Percentiles rank a stretch among this genome's conserved stretches.
Evolutionary conservation across 2,329 filamentous ascomycete species (phyloP).

Genomic region (Clonostachys rhizophaga): DNA sequence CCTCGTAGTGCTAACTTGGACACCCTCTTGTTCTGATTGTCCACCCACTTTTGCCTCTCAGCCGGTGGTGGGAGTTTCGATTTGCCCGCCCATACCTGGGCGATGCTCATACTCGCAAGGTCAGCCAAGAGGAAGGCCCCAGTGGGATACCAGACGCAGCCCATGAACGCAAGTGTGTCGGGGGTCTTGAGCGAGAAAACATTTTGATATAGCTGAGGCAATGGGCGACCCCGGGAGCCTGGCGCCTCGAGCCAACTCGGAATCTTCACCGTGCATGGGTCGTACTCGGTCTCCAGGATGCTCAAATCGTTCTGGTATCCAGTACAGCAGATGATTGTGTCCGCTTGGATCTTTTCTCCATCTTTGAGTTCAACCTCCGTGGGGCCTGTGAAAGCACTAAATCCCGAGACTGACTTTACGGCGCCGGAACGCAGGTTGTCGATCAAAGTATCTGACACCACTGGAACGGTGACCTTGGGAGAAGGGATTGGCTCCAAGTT

Average conservation of each 20-base stretch:
- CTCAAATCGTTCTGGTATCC: constrained; percentile 24
- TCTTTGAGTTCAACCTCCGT: constrained; percentile 18
- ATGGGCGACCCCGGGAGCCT: constrained; percentile 15
- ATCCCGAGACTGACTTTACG: constrained; percentile 21
- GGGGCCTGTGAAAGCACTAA: constrained; percentile 13
- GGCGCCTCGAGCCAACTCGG: constrained; percentile 12
- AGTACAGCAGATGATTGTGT: constrained; percentile 24
- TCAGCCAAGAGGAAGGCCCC: constrained; percentile 30
- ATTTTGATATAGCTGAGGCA: constrained; percentile 34
- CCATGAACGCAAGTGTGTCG: constrained; percentile 36
- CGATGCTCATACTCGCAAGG: constrained; percentile 33
- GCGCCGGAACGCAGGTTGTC: constrained; percentile 27
- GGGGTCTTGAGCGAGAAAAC: constrained; percentile 36
- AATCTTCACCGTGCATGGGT: constrained; percentile 15
- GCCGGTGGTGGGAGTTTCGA: constrained; percentile 23
- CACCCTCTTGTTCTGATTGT: constrained; percentile 24
- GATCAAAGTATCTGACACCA: constrained; percentile 17
- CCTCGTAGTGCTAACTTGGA: constrained; percentile 16
- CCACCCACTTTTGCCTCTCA: constrained; percentile 28
- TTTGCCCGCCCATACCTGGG: constrained; percentile 34
- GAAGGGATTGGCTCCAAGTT: constrained; percentile 14
- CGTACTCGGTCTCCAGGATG: constrained; percentile 15
- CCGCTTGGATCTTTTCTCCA: constrained; percentile 15
- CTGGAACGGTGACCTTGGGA: constrained; percentile 12
- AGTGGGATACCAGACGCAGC: constrained; percentile 24